These are phyloP conservation scores for Hyaloscypha variabilis DNA, from an alignment of 495 filamentous ascomycete species.

Conservation along the genomic window DNA sequence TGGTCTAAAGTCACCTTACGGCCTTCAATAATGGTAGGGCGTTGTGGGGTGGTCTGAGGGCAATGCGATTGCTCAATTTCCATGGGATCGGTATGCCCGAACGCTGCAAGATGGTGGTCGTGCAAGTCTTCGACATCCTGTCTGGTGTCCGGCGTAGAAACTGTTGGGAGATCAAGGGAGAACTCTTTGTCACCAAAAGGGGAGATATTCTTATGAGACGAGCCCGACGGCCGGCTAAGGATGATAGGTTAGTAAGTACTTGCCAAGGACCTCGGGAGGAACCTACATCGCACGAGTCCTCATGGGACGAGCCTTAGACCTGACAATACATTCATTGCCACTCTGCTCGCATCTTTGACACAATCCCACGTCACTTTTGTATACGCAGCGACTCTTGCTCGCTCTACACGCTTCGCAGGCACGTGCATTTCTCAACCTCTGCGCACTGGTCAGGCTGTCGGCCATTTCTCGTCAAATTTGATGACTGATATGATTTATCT, in stretches of 20 bases:
- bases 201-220: neutral
- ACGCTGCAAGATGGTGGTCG: slow-evolving; percentile 22
- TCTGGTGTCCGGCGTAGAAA: slow-evolving; percentile 8
- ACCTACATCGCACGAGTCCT: slow-evolving; percentile 21
- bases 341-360: slow-evolving; percentile 28
- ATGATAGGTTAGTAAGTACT: neutral
- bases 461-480: neutral
- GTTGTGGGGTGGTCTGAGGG: neutral
- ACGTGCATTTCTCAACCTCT: slow-evolving; percentile 24
- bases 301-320: slow-evolving; percentile 29
- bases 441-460: neutral
- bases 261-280: neutral
- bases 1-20: slow-evolving; percentile 20
- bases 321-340: slow-evolving; percentile 26
- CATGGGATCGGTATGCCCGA: slow-evolving; percentile 15
- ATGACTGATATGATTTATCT: neutral
- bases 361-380: slow-evolving; percentile 15
- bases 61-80: neutral
- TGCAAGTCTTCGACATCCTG: slow-evolving; percentile 22
- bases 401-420: slow-evolving; percentile 31
- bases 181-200: slow-evolving; percentile 18
- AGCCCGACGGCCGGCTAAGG: slow-evolving; percentile 8
- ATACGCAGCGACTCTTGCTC: slow-evolving; percentile 31
- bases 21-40: neutral
- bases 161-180: slow-evolving; percentile 26